A percentile compares a stretch with the other conserved stretches of the same genome.
Evolutionary conservation across 2,329 filamentous ascomycete genomes (phyloP).

Genomic region (Chaetothyriales sp.): DNA sequence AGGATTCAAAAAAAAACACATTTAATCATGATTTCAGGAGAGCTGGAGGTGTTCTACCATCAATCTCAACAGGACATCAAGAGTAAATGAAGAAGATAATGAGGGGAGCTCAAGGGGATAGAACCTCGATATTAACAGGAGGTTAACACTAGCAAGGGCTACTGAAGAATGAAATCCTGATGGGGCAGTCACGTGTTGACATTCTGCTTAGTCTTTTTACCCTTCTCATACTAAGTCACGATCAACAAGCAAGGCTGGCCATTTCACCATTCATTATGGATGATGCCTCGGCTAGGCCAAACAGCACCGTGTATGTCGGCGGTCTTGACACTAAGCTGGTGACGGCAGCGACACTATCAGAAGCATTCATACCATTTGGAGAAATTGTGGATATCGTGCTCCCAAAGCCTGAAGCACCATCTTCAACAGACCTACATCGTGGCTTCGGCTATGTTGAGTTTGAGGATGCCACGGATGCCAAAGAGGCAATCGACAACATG

Average conservation of each 20-base stretch:
- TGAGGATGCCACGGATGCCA: slow-evolving; percentile 68
- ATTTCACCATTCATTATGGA: slow-evolving; percentile 46
- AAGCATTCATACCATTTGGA: slow-evolving; percentile 92
- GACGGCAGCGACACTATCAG: slow-evolving; percentile 58
- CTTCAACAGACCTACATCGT: slow-evolving; percentile 62
- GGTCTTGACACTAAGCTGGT: slow-evolving; percentile 63
- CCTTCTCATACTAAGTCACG: too few relatives aligned
- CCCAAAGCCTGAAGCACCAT: slow-evolving; percentile 72
- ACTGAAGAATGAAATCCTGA: too few relatives aligned
- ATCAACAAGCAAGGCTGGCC: not conserved
- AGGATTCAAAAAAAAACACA: too few relatives aligned
- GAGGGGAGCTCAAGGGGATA: too few relatives aligned
- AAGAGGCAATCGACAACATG: slow-evolving; percentile 98
- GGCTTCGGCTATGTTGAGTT: slow-evolving; percentile 97
- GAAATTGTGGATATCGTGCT: slow-evolving; percentile 84
- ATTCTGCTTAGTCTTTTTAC: too few relatives aligned
- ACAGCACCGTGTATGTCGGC: slow-evolving; percentile 83
- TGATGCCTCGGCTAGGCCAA: slow-evolving; percentile 60
- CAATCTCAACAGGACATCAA: too few relatives aligned
- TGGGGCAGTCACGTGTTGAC: too few relatives aligned
- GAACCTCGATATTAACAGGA: too few relatives aligned
- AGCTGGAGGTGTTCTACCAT: too few relatives aligned
- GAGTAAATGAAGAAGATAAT: too few relatives aligned
- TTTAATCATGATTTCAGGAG: too few relatives aligned
- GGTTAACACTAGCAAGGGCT: too few relatives aligned